Conservation (phyloP, 345 rosid species). For the Populus deltoides region DNA sequence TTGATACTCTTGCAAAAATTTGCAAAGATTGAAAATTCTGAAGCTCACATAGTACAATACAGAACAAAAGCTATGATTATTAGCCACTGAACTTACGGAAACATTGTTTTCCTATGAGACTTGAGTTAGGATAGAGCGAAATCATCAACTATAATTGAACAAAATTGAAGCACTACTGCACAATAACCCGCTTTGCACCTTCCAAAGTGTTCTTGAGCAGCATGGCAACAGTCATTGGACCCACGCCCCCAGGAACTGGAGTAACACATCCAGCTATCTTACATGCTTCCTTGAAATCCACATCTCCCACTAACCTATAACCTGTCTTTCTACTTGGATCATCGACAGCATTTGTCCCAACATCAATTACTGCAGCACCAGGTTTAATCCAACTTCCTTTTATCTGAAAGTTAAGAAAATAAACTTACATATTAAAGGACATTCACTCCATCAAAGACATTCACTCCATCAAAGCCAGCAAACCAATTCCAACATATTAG, state of each 20-base stretch:
- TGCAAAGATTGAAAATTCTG: no score
- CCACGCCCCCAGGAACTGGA: slow-evolving; percentile 97
- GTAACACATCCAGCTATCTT: slow-evolving; percentile 79
- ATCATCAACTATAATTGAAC: background rate
- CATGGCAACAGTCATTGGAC: slow-evolving; percentile 97
- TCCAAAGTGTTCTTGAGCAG: slow-evolving; percentile 80
- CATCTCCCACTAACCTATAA: slow-evolving; percentile 92
- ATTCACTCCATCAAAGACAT: background rate
- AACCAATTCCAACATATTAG: background rate
- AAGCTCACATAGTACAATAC: no score
- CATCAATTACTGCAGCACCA: slow-evolving; percentile 95
- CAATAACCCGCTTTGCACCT: slow-evolving; percentile 66
- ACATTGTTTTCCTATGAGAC: background rate
- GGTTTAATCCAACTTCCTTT: slow-evolving; percentile 92
- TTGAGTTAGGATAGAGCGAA: background rate
- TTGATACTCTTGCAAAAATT: no score
- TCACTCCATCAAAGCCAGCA: background rate
- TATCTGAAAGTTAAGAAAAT: slow-evolving; percentile 44
- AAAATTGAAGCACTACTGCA: slow-evolving; percentile 23
- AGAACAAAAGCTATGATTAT: no score
- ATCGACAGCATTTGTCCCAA: slow-evolving; percentile 77
- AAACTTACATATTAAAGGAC: background rate
- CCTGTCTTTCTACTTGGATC: slow-evolving; percentile 76
- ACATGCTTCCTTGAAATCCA: slow-evolving; percentile 70
- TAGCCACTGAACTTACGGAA: background rate